Evolutionary conservation across 2,329 filamentous ascomycete genomes (phyloP).

Genomic region (Venturia oleaginea): DNA sequence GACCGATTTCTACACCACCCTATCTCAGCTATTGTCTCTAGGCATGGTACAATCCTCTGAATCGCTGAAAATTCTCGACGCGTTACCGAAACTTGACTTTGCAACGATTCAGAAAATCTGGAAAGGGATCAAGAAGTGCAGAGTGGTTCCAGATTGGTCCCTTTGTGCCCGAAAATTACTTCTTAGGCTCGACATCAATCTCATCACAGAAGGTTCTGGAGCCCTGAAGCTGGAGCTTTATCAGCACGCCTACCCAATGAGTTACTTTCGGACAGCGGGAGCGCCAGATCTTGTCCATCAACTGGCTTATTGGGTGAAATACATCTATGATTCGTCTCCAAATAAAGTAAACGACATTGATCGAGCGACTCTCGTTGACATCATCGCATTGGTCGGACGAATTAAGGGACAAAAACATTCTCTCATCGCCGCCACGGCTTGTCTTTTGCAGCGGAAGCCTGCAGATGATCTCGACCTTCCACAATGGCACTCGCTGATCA

Average conservation of each 20-base stretch:
- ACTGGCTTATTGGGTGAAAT: not conserved
- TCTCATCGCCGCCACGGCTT: not conserved
- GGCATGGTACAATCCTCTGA: not conserved
- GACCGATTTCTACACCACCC: not conserved
- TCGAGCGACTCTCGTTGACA: not conserved
- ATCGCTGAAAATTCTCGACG: not conserved
- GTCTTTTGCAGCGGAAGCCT: not conserved
- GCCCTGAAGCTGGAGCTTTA: constrained; percentile 1
- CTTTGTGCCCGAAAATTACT: not conserved
- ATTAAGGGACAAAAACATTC: not conserved
- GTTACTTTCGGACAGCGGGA: not conserved
- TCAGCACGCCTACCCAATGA: not conserved
- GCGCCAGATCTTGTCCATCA: constrained; percentile 2
- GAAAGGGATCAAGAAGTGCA: not conserved
- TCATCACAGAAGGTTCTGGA: not conserved
- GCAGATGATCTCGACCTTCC: not conserved
- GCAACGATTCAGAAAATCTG: not conserved
- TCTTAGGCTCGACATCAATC: not conserved
- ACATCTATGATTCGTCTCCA: not conserved
- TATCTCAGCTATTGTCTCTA: not conserved
- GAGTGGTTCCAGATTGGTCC: not conserved
- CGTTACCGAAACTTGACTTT: not conserved
- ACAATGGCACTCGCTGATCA: not conserved
- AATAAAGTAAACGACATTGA: not conserved
- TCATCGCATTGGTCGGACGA: not conserved